phyloP scores from a whole-genome alignment of 148 eudicot species.

The Salicornia ramosissima region DNA sequence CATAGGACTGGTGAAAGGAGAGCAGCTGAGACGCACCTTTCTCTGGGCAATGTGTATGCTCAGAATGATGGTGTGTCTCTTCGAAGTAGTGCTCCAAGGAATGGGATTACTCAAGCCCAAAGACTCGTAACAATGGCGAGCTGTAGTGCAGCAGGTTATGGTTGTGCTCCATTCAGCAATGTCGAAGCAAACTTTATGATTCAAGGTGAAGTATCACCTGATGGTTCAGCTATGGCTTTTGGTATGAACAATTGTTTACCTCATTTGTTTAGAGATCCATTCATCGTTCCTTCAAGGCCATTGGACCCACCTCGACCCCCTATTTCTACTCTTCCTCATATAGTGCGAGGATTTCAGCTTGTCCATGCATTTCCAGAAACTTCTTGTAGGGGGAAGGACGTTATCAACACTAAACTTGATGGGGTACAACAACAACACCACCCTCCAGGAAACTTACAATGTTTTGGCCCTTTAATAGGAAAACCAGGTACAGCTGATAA shows the following conservation, averaged over 20 bases:
- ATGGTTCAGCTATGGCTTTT: conserved; percentile 16
- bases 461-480: not conserved
- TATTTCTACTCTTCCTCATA: conserved; percentile 23
- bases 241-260: conserved; percentile 23
- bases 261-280: conserved; percentile 41
- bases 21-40: conserved; percentile 34
- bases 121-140: conserved; percentile 21
- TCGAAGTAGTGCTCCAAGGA: conserved; percentile 14
- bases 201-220: conserved; percentile 11
- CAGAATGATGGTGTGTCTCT: conserved; percentile 17
- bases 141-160: conserved; percentile 11
- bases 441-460: not conserved
- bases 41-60: conserved; percentile 41
- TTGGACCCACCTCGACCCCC: conserved; percentile 19
- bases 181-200: conserved; percentile 16
- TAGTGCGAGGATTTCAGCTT: conserved; percentile 17
- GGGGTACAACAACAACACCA: too few relatives aligned
- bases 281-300: conserved; percentile 15
- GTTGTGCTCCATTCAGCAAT: conserved; percentile 17
- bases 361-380: conserved; percentile 27
- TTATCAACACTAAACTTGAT: not conserved
- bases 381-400: conserved; percentile 12
- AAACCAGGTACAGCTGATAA: conserved; percentile 18
- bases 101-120: conserved; percentile 19
- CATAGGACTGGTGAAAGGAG: conserved; percentile 16